Base-by-base conservation (phyloP, 768 basidiomycete species). In the Termitomyces sp. region DNA sequence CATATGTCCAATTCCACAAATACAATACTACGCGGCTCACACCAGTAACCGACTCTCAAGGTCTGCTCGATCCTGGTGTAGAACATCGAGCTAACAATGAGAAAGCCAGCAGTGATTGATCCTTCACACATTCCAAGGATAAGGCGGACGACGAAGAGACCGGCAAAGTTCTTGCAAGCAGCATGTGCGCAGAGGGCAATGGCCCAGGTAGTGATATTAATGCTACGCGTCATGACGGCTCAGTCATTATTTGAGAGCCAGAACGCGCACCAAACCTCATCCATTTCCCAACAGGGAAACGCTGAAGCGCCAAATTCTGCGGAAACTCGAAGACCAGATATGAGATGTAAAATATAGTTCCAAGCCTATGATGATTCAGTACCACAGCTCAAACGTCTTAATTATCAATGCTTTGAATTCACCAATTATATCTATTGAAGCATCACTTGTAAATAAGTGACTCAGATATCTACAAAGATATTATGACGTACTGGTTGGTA, bases 31-130 rank as follows among this genome's bases (percentile, higher is more conserved):
- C 9, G 2, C 23, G 23, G 73, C 86, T 70, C 66, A 89, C 87
- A 88, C 86, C 86, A 89, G 63, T 87, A 89, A 3, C 88, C 87
- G 19, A 89, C 80, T 11, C 88, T 73, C 41, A 79, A 60, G 0
- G 85, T 89, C 63, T 87, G 85, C 61, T 90, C 88, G 7, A 68
- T 81, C 50, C 84, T 78, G 0, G 86, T 89, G 62, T 89, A 89
- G 63, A 89, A 90, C 87, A 89, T 89, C 30, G 84, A 81, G 40
- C 75, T 87, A 54, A 89, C 83, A 50, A 90, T 85, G 78, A 90
- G 69, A 67, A 91, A 88, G 0, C 87, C 89, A 1, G 89, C 84
- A 0, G 88, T 89, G 61, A 87, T 82, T 4, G 75, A 75, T 15
- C 78, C 87, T 68, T 91, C 89, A 64, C 87, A 90, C 70, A 83